Evolutionary conservation across 2,329 filamentous ascomycete species (phyloP).

Genomic region (Fusarium globosum): DNA sequence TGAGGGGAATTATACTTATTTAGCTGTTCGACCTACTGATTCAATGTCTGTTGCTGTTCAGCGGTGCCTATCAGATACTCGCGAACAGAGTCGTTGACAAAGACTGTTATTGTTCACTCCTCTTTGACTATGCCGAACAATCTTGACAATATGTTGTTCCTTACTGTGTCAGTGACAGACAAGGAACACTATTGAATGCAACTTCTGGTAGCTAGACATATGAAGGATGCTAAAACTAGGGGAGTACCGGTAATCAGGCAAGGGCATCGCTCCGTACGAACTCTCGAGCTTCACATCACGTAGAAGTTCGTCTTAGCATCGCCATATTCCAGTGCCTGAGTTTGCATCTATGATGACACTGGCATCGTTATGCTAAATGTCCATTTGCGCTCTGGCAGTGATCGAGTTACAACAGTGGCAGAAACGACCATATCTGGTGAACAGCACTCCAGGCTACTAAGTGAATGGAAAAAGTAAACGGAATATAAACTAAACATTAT

Average conservation of each 20-base stretch:
- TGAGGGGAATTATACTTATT: not conserved
- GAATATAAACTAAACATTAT: not conserved
- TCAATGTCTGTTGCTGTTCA: not conserved
- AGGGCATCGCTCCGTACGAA: not conserved
- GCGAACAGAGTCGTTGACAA: not conserved
- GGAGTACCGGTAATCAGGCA: no score
- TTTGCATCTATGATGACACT: accelerated
- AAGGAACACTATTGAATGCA: not conserved
- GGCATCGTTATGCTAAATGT: not conserved
- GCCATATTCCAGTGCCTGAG: accelerated
- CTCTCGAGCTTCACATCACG: not conserved
- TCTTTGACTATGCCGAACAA: not conserved
- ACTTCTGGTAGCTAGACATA: not conserved
- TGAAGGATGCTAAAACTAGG: accelerated
- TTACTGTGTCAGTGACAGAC: not conserved
- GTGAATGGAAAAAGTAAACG: not conserved
- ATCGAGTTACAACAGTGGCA: not conserved
- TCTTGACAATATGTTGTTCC: not conserved
- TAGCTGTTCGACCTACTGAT: not conserved
- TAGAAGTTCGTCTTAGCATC: not conserved
- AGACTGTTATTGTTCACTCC: not conserved
- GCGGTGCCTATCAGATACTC: not conserved
- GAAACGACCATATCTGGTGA: not conserved
- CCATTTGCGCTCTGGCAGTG: not conserved
- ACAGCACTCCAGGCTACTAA: not conserved